These are phyloP conservation scores for Picea sitchensis DNA, from an alignment of 75 land plant genomes.

Conservation along the genomic window DNA sequence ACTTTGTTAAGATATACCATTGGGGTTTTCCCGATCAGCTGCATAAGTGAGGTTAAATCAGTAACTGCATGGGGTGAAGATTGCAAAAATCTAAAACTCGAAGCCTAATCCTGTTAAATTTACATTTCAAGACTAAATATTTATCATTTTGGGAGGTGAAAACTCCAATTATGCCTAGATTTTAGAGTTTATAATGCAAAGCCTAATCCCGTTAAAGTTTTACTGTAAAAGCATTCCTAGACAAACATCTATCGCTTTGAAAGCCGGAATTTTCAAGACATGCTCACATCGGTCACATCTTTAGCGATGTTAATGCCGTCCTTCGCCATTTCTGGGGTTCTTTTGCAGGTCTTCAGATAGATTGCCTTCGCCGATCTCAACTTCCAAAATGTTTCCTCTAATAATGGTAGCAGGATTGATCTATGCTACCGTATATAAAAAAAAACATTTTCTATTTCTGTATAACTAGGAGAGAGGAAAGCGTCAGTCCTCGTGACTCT, in stretches of 20 bases:
- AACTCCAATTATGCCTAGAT: too few relatives aligned
- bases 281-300: conserved; percentile 70
- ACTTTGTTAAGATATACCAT: conserved; percentile 84
- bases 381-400: too few relatives aligned
- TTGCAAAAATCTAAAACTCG: too few relatives aligned
- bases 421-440: too few relatives aligned
- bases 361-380: background rate
- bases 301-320: conserved; percentile 51
- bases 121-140: too few relatives aligned
- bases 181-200: background rate
- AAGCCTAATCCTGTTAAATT: too few relatives aligned
- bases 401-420: too few relatives aligned
- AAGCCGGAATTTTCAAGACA: background rate
- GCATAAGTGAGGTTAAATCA: background rate
- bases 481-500: too few relatives aligned
- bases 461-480: too few relatives aligned
- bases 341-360: background rate
- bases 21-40: conserved; percentile 80
- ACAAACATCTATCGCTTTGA: background rate
- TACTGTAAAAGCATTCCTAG: background rate
- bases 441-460: too few relatives aligned
- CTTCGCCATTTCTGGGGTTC: conserved; percentile 20
- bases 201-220: background rate
- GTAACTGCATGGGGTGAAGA: too few relatives aligned
- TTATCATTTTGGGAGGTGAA: too few relatives aligned